Base-by-base conservation (phyloP, 768 basidiomycete species). In the Exidia glandulosa region DNA sequence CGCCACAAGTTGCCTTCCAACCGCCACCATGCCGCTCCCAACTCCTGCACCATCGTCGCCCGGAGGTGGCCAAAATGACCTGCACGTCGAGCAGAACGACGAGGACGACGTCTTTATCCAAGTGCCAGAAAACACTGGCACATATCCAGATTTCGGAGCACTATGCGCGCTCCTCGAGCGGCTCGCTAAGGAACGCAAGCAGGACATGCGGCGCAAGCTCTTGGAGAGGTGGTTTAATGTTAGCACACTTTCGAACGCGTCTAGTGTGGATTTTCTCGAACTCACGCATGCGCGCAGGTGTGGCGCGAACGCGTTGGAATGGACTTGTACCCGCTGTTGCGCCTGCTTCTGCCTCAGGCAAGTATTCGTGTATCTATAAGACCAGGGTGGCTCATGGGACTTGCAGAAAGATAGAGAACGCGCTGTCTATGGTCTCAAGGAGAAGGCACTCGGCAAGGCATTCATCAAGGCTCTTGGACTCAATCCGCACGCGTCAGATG, bases 381-480 rank as follows among this genome's bases (percentile, higher is more conserved):
- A 13, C 34, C 7, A 7, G 34, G 7, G 34, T 7, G 16, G 12
- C 59, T 54, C 19, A 34, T 29, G 16, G 31, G 3, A 45, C 56
- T 14, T 60, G 25, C 70, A 98, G 93, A 90, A 96, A 82, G 96
- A 98, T 70, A 81, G 87, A 33, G 92, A 97, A 63, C 84, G 96
- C 58, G 82, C 90, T 0, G 86, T 94, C 0, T 99, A 98, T 71
- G 90, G 93, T 14, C 72, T 96, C 64, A 99, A 99, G 70, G 96
- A 99, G 75, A 89, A 88, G 74, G 90, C 88, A 68, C 75, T 99
- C 2, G 94, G 94, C 3, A 97, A 94, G 71, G 84, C 83, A 10
- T 96, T 94, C 69, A 91, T 95, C 74, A 86, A 88, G 62, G 79
- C 94, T 2, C 88, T 98, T 34, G 90, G 90, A 1, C 77, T 99